Conservation (phyloP, 306 rosid genomes). For the Hippophae tibetana region DNA sequence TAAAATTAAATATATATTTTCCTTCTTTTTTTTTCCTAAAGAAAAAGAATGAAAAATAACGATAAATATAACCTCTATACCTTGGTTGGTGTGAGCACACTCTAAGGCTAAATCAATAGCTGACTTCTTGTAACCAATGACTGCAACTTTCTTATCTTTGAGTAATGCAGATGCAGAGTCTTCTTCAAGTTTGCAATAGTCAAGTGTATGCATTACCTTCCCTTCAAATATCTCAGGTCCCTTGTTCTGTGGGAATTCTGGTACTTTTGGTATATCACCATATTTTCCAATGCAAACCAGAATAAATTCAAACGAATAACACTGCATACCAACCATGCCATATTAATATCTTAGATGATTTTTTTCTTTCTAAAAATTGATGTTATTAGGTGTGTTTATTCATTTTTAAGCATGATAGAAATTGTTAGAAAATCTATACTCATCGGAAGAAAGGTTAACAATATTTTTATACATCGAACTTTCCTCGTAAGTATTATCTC, state of each 20-base stretch:
- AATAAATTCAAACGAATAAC: slow-evolving; percentile 59
- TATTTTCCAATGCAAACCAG: slow-evolving; percentile 63
- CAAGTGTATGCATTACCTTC: slow-evolving; percentile 45
- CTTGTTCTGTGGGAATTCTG: slow-evolving; percentile 28
- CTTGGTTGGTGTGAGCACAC: slow-evolving; percentile 64
- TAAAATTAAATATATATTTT: no score
- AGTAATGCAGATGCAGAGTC: slow-evolving; percentile 49
- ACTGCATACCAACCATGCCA: slow-evolving; percentile 19
- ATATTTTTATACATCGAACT: no score
- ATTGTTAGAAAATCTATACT: no score
- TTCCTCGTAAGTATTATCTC: no score
- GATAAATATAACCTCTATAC: slow-evolving; percentile 16
- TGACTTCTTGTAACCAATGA: slow-evolving; percentile 69
- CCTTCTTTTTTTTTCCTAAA: no score
- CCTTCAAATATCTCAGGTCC: slow-evolving; percentile 61
- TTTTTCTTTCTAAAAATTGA: neutral
- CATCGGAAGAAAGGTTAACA: no score
- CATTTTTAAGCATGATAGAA: no score
- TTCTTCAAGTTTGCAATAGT: slow-evolving; percentile 64
- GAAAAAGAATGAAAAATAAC: no score
- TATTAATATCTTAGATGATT: neutral
- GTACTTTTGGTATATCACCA: slow-evolving; percentile 49
- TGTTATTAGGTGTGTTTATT: neutral
- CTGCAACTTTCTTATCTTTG: slow-evolving; percentile 51
- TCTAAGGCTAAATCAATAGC: slow-evolving; percentile 69